Base-by-base conservation (phyloP, 208 protist genomes). In the Leishmania tropica region DNA sequence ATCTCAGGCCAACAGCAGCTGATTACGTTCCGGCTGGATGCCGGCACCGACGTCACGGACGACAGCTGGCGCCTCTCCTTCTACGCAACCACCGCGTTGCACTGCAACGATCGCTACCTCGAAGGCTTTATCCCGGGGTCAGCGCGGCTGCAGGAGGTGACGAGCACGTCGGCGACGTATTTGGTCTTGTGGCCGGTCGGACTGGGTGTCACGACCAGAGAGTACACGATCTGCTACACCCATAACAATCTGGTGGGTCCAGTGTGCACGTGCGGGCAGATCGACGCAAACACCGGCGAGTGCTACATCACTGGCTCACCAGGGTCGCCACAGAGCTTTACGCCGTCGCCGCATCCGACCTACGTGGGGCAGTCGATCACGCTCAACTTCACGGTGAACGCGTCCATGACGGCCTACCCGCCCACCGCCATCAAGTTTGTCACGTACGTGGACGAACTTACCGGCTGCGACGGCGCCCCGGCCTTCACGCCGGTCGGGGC, bases 291-390 rank as follows among this genome's bases (percentile, higher is more conserved):
- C 35, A 89, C 86, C 5, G 93, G 92, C 4, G 88, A 93, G 81
- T 98, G 95, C 83, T 97, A 84, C 85, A 67, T 98, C 21, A 78
- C 78, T 24, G 91, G 87, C 37, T 76, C 88, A 37, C 76, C 83
- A 15, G 89, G 90, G 19, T 88, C 91, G 0, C 89, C 92, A 24
- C 79, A 89, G 62, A 87, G 51, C 68, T 96, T 96, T 81, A 80
- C 72, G 24, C 65, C 84, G 15, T 72, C 75, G 15, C 94, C 92
- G 67, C 80, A 77, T 45, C 93, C 95, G 60, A 94, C 89, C 11
- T 98, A 98, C 83, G 95, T 96, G 28, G 95, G 95, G 2, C 90
- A 98, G 87, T 92, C 83, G 35, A 88, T 98, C 75, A 90, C 86
- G 13, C 80, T 98, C 35, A 81, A 71, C 70, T 80, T 92, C 35